A percentile compares a stretch with the other conserved stretches of the same genome.
Evolutionary conservation across 2,329 filamentous ascomycete species (phyloP).

Genomic region (Pezicula radicicola): DNA sequence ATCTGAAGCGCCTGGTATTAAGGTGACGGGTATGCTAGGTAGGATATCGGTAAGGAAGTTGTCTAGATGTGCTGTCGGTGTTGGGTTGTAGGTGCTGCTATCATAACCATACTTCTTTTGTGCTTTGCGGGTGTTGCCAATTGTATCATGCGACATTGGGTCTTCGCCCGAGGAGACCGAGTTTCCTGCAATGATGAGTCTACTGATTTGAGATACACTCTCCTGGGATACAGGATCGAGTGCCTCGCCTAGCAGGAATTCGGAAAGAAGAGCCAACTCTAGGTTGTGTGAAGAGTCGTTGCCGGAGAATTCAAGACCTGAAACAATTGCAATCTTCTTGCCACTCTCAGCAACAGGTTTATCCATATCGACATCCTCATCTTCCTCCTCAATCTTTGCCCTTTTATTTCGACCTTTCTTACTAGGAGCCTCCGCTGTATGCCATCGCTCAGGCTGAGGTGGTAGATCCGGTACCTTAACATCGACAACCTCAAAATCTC

Average conservation of each 20-base stretch:
- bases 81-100: constrained; percentile 79
- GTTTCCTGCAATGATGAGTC: constrained; percentile 89
- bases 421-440: constrained; percentile 50
- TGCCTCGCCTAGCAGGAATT: constrained; percentile 85
- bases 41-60: constrained; percentile 77
- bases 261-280: constrained; percentile 72
- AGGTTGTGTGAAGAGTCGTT: constrained; percentile 69
- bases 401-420: constrained; percentile 29
- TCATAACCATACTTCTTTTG: constrained; percentile 95
- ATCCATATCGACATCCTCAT: constrained; percentile 58
- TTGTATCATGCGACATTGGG: constrained; percentile 22
- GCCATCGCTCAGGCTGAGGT: constrained; percentile 78
- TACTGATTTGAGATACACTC: constrained; percentile 65
- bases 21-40: constrained; percentile 81
- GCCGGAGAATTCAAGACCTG: constrained; percentile 80
- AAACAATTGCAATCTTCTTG: constrained; percentile 77
- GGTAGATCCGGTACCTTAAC: constrained; percentile 84
- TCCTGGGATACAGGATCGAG: constrained; percentile 58
- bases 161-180: constrained; percentile 53
- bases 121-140: constrained; percentile 29
- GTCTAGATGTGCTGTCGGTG: constrained; percentile 82
- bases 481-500: constrained; percentile 90
- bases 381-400: constrained; percentile 38
- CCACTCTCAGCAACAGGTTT: constrained; percentile 29
- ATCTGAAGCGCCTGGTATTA: constrained; percentile 81